A percentile compares a stretch with the other conserved stretches of the same genome.
Evolutionary conservation across 169 alveolate genomes (phyloP).

Genomic region (Besnoitia besnoiti): DNA sequence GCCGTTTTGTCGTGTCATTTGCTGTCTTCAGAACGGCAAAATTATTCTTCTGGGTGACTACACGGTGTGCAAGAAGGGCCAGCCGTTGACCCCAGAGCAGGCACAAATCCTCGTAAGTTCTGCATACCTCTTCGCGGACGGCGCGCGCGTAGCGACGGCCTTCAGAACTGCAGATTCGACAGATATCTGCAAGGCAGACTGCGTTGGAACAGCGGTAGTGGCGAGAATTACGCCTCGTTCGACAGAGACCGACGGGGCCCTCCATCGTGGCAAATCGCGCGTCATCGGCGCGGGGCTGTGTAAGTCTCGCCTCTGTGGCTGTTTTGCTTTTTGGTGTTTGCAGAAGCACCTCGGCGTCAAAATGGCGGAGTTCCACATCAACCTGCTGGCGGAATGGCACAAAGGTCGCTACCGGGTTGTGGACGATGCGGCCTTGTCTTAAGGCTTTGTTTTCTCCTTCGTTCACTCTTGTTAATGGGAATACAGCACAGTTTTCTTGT

Average conservation of each 20-base stretch:
- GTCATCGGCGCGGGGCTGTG: too few relatives aligned
- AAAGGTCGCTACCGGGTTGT: not conserved
- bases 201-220: too few relatives aligned
- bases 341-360: conserved; percentile 55
- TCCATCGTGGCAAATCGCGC: too few relatives aligned
- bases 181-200: too few relatives aligned
- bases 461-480: not conserved
- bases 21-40: conserved; percentile 42
- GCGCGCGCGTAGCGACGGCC: too few relatives aligned
- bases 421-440: not conserved
- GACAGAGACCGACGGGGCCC: too few relatives aligned
- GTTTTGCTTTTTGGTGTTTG: not conserved
- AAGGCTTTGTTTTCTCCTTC: not conserved
- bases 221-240: too few relatives aligned
- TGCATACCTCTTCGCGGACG: too few relatives aligned
- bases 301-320: not conserved
- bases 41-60: conserved; percentile 55
- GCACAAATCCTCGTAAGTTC: conserved; percentile 50
- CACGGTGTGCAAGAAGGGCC: conserved; percentile 57
- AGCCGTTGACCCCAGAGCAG: conserved; percentile 53
- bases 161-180: too few relatives aligned
- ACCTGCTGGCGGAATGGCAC: conserved; percentile 38
- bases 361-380: conserved; percentile 37
- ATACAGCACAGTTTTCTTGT: not conserved
- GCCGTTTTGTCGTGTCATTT: not conserved